phyloP scores from a whole-genome alignment of 2,329 filamentous ascomycete species.

The Hymenoscyphus fraxineus region DNA sequence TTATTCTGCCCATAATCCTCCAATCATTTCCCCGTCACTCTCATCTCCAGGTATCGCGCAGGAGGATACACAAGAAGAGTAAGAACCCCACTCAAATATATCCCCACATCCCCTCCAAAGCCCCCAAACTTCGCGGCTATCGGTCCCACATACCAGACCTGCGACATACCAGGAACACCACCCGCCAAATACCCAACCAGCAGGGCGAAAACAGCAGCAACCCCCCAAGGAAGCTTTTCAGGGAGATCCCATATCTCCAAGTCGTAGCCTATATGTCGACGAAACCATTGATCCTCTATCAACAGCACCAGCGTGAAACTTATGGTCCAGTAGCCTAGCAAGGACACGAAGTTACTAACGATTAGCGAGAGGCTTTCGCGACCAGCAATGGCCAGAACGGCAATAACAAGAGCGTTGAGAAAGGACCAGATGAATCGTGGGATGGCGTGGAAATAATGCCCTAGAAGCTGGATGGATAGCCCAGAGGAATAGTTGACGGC shows the following conservation, averaged over 20 bases:
- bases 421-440: conserved; percentile 34
- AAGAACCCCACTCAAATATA: conserved; percentile 27
- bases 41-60: conserved; percentile 30
- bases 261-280: conserved; percentile 28
- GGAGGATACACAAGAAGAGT: conserved; percentile 30
- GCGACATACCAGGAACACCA: conserved; percentile 32
- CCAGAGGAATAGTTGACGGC: conserved; percentile 34
- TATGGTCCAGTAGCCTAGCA: conserved; percentile 34
- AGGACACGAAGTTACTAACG: conserved; percentile 31
- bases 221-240: conserved; percentile 28
- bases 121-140: conserved; percentile 31
- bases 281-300: conserved; percentile 31
- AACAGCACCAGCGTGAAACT: conserved; percentile 32
- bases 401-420: conserved; percentile 29
- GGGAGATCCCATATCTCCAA: conserved; percentile 30
- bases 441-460: conserved; percentile 35
- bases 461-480: conserved; percentile 31
- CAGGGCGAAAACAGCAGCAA: conserved; percentile 30
- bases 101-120: conserved; percentile 32
- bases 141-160: conserved; percentile 33
- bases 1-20: not conserved
- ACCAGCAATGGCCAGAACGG: conserved; percentile 31
- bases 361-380: conserved; percentile 29
- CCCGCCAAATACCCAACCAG: conserved; percentile 31
- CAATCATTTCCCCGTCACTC: conserved; percentile 25